Conservation (phyloP, 371 early-diverging fungal species). For the Gilbertella persicaria region DNA sequence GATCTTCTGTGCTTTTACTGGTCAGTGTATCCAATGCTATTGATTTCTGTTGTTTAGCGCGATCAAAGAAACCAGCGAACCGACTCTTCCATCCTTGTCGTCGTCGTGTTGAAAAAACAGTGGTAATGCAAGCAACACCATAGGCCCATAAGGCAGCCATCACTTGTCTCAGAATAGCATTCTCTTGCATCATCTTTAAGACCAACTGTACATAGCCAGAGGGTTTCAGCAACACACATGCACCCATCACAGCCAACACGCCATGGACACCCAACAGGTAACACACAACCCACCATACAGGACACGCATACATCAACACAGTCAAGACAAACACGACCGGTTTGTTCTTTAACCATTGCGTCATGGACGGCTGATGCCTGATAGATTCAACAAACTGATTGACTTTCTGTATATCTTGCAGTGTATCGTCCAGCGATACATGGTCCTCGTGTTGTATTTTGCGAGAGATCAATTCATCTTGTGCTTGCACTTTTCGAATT, state of each 20-base stretch:
- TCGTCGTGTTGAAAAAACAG: too few species aligned
- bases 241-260: constrained; percentile 26
- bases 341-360: constrained; percentile 27
- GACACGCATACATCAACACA: constrained; percentile 31
- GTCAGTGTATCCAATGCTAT: constrained; percentile 18
- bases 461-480: constrained; percentile 29
- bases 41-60: constrained; percentile 20
- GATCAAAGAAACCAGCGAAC: not conserved
- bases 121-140: constrained; percentile 25
- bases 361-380: not conserved
- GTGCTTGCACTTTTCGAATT: constrained; percentile 25
- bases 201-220: constrained; percentile 34
- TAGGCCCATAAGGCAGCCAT: constrained; percentile 36
- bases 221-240: constrained; percentile 14
- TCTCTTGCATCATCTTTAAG: constrained; percentile 14
- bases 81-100: not conserved
- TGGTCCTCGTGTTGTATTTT: constrained; percentile 32
- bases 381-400: constrained; percentile 28
- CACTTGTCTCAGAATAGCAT: constrained; percentile 20
- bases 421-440: constrained; percentile 48
- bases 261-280: constrained; percentile 25
- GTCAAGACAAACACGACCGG: constrained; percentile 22
- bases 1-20: constrained; percentile 1
- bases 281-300: constrained; percentile 32
- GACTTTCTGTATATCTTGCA: constrained; percentile 30